These are phyloP conservation scores for Papiliotrema nemorosa DNA, from an alignment of 1,284 basidiomycete genomes.

Conservation along the genomic window DNA sequence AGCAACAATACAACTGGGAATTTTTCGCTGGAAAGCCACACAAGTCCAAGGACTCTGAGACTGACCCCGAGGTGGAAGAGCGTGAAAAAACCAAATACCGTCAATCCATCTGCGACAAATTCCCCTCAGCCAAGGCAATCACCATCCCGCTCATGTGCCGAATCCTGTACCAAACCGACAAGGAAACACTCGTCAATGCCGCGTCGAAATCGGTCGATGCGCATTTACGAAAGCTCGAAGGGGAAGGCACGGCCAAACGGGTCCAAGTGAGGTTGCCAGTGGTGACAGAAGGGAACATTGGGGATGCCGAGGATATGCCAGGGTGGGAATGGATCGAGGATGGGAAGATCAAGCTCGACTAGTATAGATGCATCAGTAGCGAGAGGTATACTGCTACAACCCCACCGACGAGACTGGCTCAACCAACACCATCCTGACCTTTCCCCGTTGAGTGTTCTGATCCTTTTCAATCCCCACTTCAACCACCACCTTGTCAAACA, in stretches of 20 bases:
- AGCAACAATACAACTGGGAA: conserved; percentile 10
- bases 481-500: conserved; percentile 91
- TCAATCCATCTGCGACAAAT: conserved; percentile 1
- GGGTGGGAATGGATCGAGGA: conserved; percentile 29
- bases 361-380: too few relatives aligned
- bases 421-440: conserved; percentile 60
- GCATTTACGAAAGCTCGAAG: conserved; percentile 48
- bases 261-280: conserved; percentile 19
- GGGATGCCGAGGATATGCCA: conserved; percentile 18
- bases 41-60: background rate
- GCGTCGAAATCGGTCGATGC: conserved; percentile 24
- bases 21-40: conserved; percentile 16
- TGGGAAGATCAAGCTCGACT: background rate
- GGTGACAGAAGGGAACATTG: conserved; percentile 21
- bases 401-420: conserved; percentile 38
- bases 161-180: conserved; percentile 34
- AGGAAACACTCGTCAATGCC: conserved; percentile 32
- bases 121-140: conserved; percentile 4
- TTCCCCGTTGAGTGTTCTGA: conserved; percentile 86
- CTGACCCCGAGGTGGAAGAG: conserved; percentile 3
- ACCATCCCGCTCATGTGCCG: conserved; percentile 27
- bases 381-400: too few relatives aligned
- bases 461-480: conserved; percentile 92
- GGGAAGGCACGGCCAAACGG: conserved; percentile 59
- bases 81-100: background rate